Base-by-base conservation (phyloP, 169 alveolate genomes). In the Babesia ovata region DNA sequence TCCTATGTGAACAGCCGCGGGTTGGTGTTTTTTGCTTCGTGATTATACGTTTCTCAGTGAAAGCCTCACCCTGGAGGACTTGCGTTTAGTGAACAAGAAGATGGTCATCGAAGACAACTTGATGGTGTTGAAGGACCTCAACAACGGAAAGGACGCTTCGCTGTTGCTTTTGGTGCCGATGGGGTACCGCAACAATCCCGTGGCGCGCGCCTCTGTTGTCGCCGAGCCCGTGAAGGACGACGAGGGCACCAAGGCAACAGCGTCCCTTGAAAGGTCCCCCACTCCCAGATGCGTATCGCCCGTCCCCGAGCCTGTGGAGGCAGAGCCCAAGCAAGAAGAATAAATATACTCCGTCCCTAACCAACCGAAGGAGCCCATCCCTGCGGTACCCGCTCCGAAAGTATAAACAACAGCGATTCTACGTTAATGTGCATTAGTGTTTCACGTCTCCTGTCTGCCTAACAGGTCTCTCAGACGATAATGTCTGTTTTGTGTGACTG, bases 1-100 rank as follows among this genome's bases (percentile, higher is more conserved):
- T 44, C 29, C 14, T 69, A 58, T 60, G 71, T 39, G 17, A 79
- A 56, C 46, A 58, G 39, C n/a, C 57, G 59, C 58, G 78, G 82
- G 67, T 46, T 6, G 24, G 85, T 49, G 14, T 28, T 12, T 22
- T 22, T 10, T 24, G n/a, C 28, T 8, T 6, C 24, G 21, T 24
- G 8, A 26, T 12, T 9, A 36, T 22, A 28, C 19, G 57, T 54
- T 67, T 33, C n/a, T 0, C 76, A 67, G 76, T 16, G 65, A 50
- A 42, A 1, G 17, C 13, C 26, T 67, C 54, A 67, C 66, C 48
- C 45, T 50, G 21, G 76, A 67, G 21, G 22, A 11, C 44, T 7
- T 67, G 50, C 76, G 65, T 52, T n/a, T 67, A 36, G 56, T 67
- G 26, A 16, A 67, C 33, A 12, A 54, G 28, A 44, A 65, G 26